Base-by-base conservation (phyloP, 768 basidiomycete genomes). In the Clathrus columnatus region DNA sequence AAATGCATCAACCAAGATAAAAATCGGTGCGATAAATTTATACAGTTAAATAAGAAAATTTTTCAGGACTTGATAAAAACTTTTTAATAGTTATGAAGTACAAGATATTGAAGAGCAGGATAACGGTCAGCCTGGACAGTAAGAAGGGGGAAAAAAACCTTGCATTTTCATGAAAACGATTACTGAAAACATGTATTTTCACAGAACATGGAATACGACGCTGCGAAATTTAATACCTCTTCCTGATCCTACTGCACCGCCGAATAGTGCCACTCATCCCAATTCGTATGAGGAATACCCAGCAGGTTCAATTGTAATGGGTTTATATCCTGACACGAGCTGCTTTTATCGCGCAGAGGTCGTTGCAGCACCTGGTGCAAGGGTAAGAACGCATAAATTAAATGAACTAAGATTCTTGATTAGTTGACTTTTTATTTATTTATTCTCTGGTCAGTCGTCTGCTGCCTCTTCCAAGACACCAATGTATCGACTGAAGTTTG, bases 301-400 rank as follows among this genome's bases (percentile, higher is more conserved):
- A 21, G 70, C 78, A 0, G 83, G 87, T 3, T 81, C 84, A 20
- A 85, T 77, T 0, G 90, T 92, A 8, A 80, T 92, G 78, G 90
- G 87, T 1, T 72, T 91, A n/a, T 92, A 91, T 68, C 90, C 90
- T 0, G 90, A 92, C 64, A 92, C 90, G 0, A 91, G 87, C 61
- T 90, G 87, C 65, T 92, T 92, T 72, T 92, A 92, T 63, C 84
- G 86, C 24, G 90, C 90, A 6, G 85, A 89, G 63, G 88, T 92
- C 5, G 75, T 89, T 46, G 75, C 80, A n/a, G 79, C 81, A 8
- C 88, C 87, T 4, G 56, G 62, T 3, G 65, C 66, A 51, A 67
- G 76, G 23, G 76, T 77, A 58, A 68, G 73, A 65, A 18, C 24
- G 41, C 30, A 46, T 36, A 16, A 36, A 7, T 20, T 7, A 11